Conservation (phyloP, 495 filamentous ascomycete species). For the Aspergillus diversus region DNA sequence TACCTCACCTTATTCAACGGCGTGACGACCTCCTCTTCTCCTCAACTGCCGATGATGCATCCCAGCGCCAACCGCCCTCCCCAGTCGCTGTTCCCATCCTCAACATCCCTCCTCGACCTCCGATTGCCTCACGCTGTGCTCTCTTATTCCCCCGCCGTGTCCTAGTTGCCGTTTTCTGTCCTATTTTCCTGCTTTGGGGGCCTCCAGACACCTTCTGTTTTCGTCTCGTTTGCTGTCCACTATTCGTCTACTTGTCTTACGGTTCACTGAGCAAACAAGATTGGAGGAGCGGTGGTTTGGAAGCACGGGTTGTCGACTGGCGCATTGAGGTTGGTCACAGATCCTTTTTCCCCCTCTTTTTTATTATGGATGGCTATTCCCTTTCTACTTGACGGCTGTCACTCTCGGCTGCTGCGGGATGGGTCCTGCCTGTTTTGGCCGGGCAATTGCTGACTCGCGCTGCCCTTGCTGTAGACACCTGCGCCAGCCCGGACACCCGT, state of each 20-base stretch:
- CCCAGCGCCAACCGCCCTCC: not conserved
- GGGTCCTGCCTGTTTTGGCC: not conserved
- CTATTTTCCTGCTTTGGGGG: conserved; percentile 18
- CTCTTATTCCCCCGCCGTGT: not conserved
- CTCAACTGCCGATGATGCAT: conserved; percentile 9
- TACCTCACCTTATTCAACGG: too few relatives aligned
- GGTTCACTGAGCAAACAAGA: conserved; percentile 14
- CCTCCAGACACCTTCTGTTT: not conserved
- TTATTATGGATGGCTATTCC: conserved; percentile 1
- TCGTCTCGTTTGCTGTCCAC: conserved; percentile 7
- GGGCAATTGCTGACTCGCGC: conserved; percentile 33
- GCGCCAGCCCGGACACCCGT: conserved; percentile 53
- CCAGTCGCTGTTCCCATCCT: conserved; percentile 1
- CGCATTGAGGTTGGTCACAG: conserved; percentile 48
- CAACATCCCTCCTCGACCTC: conserved; percentile 9
- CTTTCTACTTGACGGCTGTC: not conserved
- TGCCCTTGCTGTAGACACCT: conserved; percentile 35
- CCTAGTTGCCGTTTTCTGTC: not conserved
- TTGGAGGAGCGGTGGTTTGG: conserved; percentile 37
- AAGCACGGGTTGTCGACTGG: conserved; percentile 48
- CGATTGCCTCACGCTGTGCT: conserved; percentile 16
- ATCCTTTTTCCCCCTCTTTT: conserved; percentile 26
- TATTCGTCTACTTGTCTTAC: conserved; percentile 15
- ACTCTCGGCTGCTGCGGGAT: conserved; percentile 5
- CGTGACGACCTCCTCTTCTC: not conserved